Base-by-base conservation (phyloP, 768 basidiomycete species). In the Cubamyces lactineus region DNA sequence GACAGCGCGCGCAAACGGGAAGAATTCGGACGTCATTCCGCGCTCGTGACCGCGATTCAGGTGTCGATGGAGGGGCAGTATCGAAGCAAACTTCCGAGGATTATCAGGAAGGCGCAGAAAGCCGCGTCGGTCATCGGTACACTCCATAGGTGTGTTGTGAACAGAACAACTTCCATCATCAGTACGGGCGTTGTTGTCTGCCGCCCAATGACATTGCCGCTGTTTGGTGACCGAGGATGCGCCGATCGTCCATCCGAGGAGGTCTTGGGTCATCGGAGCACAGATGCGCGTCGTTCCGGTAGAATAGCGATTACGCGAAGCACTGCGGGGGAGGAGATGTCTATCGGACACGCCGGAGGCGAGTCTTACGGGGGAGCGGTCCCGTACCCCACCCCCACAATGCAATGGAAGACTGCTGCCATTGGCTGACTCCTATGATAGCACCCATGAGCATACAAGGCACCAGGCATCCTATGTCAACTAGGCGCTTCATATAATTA, bases 41-140 rank as follows among this genome's bases (percentile, higher is more conserved):
- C 30, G 67, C 70, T 67, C 70, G 68, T 71, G 70, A 71, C 67
- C 68, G 61, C 6, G 24, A 30, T 9, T n/a, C 19, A 24, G 21
- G 17, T 39, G 39, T 24, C 12, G 7, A 15, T 30, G 41, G 50
- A 57, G 57, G 30, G 42, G 21, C 30, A 12, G 21, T 3, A 21
- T 12, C 38, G 34, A 52, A 39, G 23, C 40, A 60, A 61, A 62
- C 41, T 48, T 24, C 65, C 65, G 65, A 66, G 39, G 57, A 62
- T 62, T 63, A 55, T 21, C 49, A 60, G 39, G 54, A 21, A 41
- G 28, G 34, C 41, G 47, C 24, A 16, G 6, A 17, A 1, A 26
- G 39, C 23, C 21, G 41, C 16, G 19, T 16, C 21, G 3, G 41
- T 21, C 19, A 45, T 17, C 19, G 48, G 24, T n/a, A 38, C 13